Evolutionary conservation across 306 rosid species (phyloP).

Genomic region (Casuarina glauca): DNA sequence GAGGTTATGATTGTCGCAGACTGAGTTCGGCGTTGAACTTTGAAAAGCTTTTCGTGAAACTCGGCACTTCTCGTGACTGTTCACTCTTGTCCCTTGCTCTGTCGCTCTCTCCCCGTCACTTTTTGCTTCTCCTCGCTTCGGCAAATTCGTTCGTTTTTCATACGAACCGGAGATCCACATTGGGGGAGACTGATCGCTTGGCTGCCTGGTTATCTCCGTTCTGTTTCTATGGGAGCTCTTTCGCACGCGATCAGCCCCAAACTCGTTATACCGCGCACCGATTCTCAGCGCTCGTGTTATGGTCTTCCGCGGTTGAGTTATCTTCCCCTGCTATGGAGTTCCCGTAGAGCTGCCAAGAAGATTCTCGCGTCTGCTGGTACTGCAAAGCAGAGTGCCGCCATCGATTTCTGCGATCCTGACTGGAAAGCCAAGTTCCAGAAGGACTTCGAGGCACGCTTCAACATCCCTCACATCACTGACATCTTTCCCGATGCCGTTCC

Average conservation of each 20-base stretch:
- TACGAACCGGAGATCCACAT: slow-evolving; percentile 3
- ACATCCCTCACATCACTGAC: slow-evolving; percentile 80
- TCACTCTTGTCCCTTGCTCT: neutral
- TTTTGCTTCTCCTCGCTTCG: neutral
- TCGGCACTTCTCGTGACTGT: neutral
- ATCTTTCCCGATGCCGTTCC: slow-evolving; percentile 55
- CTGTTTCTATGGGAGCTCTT: slow-evolving; percentile 53
- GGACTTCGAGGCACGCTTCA: slow-evolving; percentile 74
- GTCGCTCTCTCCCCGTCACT: neutral
- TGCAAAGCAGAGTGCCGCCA: slow-evolving; percentile 21
- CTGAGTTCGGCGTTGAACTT: neutral
- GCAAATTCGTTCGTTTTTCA: neutral
- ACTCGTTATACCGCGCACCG: slow-evolving; percentile 33
- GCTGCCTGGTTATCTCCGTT: slow-evolving; percentile 17
- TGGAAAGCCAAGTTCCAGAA: slow-evolving; percentile 80
- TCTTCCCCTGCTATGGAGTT: slow-evolving; percentile 11
- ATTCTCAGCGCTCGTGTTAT: slow-evolving; percentile 18
- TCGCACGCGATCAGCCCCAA: slow-evolving; percentile 52
- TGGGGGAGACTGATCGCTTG: neutral
- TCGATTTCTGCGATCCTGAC: slow-evolving; percentile 80
- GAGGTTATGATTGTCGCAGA: neutral
- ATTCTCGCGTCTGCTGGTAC: slow-evolving; percentile 31
- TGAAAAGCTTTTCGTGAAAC: neutral
- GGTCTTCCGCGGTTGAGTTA: slow-evolving; percentile 17
- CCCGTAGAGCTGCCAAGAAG: slow-evolving; percentile 10